A percentile compares a stretch with the other conserved stretches of the same genome.
These are phyloP conservation scores for Pharus latifolius DNA, from an alignment of 176 grass and related monocot genomes.

Conservation along the genomic window DNA sequence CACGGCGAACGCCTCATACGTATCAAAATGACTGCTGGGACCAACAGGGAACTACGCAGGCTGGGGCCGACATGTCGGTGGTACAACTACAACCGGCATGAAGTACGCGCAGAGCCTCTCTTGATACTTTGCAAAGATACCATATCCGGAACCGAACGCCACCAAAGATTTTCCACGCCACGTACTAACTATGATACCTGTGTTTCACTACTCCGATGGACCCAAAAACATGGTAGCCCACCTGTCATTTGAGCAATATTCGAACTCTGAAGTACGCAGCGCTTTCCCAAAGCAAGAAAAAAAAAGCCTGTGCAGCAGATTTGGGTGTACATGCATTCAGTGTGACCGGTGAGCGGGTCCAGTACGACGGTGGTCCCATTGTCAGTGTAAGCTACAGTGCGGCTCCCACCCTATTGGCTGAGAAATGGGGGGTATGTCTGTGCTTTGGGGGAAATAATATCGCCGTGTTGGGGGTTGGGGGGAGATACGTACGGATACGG, in stretches of 20 bases:
- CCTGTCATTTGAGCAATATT: background rate
- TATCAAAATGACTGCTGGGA: background rate
- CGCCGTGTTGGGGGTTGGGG: constrained; percentile 30
- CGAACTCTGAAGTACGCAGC: no score
- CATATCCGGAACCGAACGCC: constrained; percentile 15
- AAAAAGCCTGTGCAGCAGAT: background rate
- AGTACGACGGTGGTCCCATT: constrained; percentile 7
- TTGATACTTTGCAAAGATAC: constrained; percentile 1
- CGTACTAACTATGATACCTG: fast-evolving
- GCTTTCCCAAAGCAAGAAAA: no score
- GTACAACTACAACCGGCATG: fast-evolving
- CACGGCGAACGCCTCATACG: no score
- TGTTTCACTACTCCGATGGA: fast-evolving
- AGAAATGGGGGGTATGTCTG: constrained; percentile 42
- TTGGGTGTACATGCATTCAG: constrained; percentile 13
- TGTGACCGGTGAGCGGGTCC: background rate
- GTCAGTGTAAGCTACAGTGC: constrained; percentile 14
- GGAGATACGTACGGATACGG: constrained; percentile 27
- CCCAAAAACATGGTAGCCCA: fast-evolving
- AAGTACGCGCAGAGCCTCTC: background rate
- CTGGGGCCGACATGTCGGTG: background rate
- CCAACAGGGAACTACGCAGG: background rate
- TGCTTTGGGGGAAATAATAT: constrained; percentile 28
- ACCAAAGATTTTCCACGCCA: background rate
- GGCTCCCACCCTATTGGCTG: constrained; percentile 12